Percentiles rank a stretch among this genome's conserved stretches.
Conservation (phyloP, 2,329 filamentous ascomycete genomes). For the Penicillium sp. region DNA sequence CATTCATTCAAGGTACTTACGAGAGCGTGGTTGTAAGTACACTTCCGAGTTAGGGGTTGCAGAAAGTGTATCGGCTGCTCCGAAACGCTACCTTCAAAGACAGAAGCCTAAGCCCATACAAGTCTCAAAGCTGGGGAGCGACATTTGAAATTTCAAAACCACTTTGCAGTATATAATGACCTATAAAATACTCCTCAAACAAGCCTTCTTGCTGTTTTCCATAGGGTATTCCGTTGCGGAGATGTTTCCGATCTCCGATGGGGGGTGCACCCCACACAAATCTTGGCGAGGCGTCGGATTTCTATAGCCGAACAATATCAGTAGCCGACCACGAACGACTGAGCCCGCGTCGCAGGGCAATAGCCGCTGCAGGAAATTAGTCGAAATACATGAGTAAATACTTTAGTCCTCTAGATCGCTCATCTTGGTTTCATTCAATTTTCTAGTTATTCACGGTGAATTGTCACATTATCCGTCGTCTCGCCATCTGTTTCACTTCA, state of each 20-base stretch:
- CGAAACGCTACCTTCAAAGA: no score
- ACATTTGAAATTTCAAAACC: background rate
- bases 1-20: background rate
- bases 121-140: background rate
- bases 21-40: background rate
- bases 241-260: background rate
- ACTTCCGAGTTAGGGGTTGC: background rate
- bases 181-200: no score
- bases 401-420: background rate
- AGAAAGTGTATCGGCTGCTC: background rate
- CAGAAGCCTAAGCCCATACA: background rate
- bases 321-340: constrained; percentile 14
- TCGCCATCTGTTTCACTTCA: background rate
- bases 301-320: constrained; percentile 20
- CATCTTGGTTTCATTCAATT: background rate
- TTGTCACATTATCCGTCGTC: background rate
- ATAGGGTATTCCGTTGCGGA: background rate
- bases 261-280: background rate
- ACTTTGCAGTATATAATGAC: rapidly evolving
- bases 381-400: background rate
- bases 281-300: constrained; percentile 15
- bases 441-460: background rate
- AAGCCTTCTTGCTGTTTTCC: background rate
- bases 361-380: constrained; percentile 10
- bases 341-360: constrained; percentile 9